Percentiles rank a stretch among this genome's conserved stretches.
These are phyloP conservation scores for Fusarium robinianum DNA, from an alignment of 2,329 filamentous ascomycete genomes.

Conservation along the genomic window DNA sequence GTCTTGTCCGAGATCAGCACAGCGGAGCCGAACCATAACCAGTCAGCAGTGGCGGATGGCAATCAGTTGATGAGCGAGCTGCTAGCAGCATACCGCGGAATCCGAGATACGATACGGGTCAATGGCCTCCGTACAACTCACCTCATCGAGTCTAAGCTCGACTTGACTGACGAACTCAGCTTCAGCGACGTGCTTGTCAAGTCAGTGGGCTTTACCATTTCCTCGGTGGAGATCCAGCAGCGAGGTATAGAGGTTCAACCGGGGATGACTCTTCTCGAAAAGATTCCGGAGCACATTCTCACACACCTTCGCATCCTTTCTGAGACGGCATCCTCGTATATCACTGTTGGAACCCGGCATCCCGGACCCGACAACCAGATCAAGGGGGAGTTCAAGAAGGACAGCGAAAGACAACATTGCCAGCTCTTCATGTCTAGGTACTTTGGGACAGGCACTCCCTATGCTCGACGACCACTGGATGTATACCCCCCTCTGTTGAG, in stretches of 20 bases:
- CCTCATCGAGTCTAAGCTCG: constrained; percentile 36
- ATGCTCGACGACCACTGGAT: constrained; percentile 49
- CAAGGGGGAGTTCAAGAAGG: constrained; percentile 66
- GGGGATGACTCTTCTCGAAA: constrained; percentile 77
- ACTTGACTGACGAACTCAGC: constrained; percentile 51
- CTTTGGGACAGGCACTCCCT: constrained; percentile 48
- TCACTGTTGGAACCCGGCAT: constrained; percentile 73
- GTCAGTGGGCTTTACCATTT: constrained; percentile 81
- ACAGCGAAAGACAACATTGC: constrained; percentile 73
- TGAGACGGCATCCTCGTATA: constrained; percentile 86
- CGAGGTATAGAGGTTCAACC: constrained; percentile 77
- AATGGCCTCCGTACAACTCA: constrained; percentile 56
- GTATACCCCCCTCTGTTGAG: constrained; percentile 63
- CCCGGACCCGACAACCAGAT: constrained; percentile 63
- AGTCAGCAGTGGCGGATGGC: constrained; percentile 19
- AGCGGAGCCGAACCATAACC: constrained; percentile 30
- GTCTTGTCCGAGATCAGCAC: constrained; percentile 44
- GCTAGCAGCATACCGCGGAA: constrained; percentile 62
- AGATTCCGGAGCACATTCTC: constrained; percentile 79
- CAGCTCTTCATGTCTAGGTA: constrained; percentile 73
- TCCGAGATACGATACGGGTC: constrained; percentile 61
- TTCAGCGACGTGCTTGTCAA: constrained; percentile 64
- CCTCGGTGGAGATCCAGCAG: constrained; percentile 88
- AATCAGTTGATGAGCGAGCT: constrained; percentile 55
- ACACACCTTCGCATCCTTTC: constrained; percentile 87